These are phyloP conservation scores for Silene latifolia DNA, from an alignment of 148 eudicot genomes.

Conservation along the genomic window DNA sequence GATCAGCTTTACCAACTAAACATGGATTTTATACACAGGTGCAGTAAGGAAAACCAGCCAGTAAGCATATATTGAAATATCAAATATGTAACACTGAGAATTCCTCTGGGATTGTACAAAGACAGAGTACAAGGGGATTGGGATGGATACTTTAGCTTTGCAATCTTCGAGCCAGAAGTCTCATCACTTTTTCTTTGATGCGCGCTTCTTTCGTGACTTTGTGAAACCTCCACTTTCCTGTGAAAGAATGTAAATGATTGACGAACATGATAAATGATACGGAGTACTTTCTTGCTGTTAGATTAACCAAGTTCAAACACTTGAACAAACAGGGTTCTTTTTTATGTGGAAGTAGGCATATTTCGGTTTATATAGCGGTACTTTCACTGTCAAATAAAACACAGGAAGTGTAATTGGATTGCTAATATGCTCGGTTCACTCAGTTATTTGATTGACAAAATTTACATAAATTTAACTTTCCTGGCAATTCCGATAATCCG, in stretches of 20 bases:
- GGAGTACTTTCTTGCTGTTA: too few species aligned
- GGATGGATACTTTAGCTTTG: background rate
- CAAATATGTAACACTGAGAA: constrained; percentile 1
- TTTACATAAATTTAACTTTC: background rate
- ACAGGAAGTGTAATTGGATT: background rate
- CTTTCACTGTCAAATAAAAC: background rate
- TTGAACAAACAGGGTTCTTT: too few species aligned
- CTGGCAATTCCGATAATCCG: background rate
- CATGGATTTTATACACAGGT: background rate
- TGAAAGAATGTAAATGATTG: constrained; percentile 14
- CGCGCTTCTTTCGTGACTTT: constrained; percentile 39
- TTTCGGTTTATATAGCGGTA: background rate
- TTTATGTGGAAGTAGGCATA: too few species aligned
- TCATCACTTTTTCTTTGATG: constrained; percentile 39
- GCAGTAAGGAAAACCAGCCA: background rate
- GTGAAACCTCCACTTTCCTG: constrained; percentile 73
- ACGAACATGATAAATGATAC: background rate
- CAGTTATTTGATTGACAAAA: background rate
- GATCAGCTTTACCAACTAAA: background rate
- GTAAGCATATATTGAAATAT: background rate
- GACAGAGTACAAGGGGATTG: background rate
- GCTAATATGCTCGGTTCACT: background rate
- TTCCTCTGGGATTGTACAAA: background rate
- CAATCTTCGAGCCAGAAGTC: constrained; percentile 15
- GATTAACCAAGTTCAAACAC: too few species aligned